A percentile compares a stretch with the other conserved stretches of the same genome.
Evolutionary conservation across 139 green algal species (phyloP).

Genomic region (Micractinium conductrix): DNA sequence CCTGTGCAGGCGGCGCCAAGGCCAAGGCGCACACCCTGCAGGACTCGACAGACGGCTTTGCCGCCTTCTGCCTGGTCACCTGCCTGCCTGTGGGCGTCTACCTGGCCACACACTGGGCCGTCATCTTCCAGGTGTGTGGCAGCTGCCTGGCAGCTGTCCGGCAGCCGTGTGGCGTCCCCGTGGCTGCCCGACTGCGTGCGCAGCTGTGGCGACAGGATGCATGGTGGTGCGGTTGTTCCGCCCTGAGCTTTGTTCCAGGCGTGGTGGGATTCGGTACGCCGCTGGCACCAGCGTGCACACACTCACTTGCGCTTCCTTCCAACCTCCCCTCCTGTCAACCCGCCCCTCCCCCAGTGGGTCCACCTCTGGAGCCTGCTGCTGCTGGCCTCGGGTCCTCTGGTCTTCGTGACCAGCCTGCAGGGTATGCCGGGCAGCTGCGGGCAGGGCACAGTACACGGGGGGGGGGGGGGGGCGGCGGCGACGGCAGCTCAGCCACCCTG

Average conservation of each 20-base stretch:
- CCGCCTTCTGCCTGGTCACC: slow-evolving; percentile 61
- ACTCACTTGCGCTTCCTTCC: not conserved
- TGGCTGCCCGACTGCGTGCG: no score
- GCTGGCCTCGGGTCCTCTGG: slow-evolving; percentile 60
- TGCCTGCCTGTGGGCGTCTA: slow-evolving; percentile 71
- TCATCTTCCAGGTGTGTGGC: slow-evolving; percentile 34
- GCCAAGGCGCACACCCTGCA: slow-evolving; percentile 43
- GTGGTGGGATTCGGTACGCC: no score
- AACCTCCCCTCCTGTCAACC: not conserved
- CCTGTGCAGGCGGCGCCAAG: slow-evolving; percentile 7
- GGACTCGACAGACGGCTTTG: slow-evolving; percentile 54
- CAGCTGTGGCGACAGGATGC: no score
- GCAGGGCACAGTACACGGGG: not conserved
- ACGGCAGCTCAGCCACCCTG: not conserved
- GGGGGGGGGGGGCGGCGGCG: not conserved
- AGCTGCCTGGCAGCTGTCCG: no score
- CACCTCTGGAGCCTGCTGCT: slow-evolving; percentile 82
- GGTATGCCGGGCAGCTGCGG: not conserved
- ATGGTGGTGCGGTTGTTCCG: not conserved
- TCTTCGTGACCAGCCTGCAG: slow-evolving; percentile 65
- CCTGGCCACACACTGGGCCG: slow-evolving; percentile 64
- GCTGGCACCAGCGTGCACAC: no score
- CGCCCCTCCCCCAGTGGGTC: no score
- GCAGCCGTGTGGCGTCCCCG: no score
- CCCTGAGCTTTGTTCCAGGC: not conserved